These are phyloP conservation scores for Rhodotorula sp. DNA, from an alignment of 1,284 basidiomycete genomes.

Conservation along the genomic window DNA sequence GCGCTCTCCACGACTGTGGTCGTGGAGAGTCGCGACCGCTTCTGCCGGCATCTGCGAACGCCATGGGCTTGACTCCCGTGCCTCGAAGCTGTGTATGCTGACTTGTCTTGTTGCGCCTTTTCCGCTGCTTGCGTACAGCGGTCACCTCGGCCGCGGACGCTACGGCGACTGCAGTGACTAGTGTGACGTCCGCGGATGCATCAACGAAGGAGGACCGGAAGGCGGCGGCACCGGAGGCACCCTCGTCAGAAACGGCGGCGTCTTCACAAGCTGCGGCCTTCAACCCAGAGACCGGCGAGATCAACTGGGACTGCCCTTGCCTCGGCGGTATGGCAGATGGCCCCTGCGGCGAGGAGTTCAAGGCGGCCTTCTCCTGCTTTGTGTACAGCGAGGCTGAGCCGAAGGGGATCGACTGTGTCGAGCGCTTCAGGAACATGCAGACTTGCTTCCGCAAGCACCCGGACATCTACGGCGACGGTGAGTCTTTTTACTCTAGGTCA, in stretches of 20 bases:
- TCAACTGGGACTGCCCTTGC: slow-evolving; percentile 98
- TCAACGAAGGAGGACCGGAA: too few relatives aligned
- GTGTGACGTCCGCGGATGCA: too few relatives aligned
- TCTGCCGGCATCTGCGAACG: too few relatives aligned
- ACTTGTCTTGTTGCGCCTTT: too few relatives aligned
- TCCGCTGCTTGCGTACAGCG: too few relatives aligned
- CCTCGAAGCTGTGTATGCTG: slow-evolving; percentile 1
- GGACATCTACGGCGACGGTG: slow-evolving; percentile 90
- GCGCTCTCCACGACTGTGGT: background rate
- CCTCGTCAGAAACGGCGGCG: background rate
- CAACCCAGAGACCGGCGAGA: slow-evolving; percentile 94
- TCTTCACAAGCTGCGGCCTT: slow-evolving; percentile 52
- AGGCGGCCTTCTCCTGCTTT: slow-evolving; percentile 96
- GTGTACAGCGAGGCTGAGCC: slow-evolving; percentile 91
- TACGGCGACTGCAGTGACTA: too few relatives aligned
- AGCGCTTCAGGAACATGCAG: slow-evolving; percentile 98
- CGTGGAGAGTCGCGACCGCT: too few relatives aligned
- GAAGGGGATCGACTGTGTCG: slow-evolving; percentile 96
- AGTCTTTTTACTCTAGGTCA: slow-evolving; percentile 36
- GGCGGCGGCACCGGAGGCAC: too few relatives aligned
- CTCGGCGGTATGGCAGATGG: slow-evolving; percentile 98
- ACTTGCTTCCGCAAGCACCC: slow-evolving; percentile 96
- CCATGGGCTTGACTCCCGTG: background rate
- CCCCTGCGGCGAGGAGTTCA: slow-evolving; percentile 91
- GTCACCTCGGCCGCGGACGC: too few relatives aligned